phyloP scores from a whole-genome alignment of 1,284 basidiomycete genomes.

The Naganishia liquefaciens region DNA sequence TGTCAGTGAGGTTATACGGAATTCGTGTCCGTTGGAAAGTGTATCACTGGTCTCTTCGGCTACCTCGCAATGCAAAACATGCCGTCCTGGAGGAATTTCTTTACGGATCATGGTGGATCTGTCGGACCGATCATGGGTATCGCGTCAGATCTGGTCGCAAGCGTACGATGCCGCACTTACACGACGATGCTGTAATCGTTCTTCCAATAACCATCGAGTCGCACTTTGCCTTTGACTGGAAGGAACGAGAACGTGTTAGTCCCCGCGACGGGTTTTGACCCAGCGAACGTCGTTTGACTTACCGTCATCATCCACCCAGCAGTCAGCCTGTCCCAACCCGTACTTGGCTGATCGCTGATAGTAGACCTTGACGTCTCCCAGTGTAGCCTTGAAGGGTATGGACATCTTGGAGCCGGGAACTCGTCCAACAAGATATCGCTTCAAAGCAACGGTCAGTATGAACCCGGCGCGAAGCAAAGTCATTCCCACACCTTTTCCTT shows the following conservation, averaged over 20 bases:
- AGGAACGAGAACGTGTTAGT: no score
- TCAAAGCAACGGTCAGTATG: not conserved
- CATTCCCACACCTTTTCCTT: conserved; percentile 38
- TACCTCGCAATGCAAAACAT: conserved; percentile 45
- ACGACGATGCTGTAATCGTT: conserved; percentile 27
- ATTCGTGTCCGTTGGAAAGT: conserved; percentile 44
- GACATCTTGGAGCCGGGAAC: conserved; percentile 43
- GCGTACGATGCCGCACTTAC: not conserved
- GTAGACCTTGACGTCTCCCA: conserved; percentile 44
- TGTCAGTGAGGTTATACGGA: conserved; percentile 35
- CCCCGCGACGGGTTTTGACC: no score
- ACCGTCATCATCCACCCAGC: conserved; percentile 47
- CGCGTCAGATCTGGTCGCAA: not conserved
- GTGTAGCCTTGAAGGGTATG: conserved; percentile 40
- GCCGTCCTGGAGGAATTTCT: conserved; percentile 40
- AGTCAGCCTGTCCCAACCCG: conserved; percentile 42
- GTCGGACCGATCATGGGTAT: not conserved
- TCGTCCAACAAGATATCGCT: conserved; percentile 46
- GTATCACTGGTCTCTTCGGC: conserved; percentile 41
- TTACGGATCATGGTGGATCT: conserved; percentile 41
- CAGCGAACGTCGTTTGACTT: not conserved
- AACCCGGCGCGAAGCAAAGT: not conserved
- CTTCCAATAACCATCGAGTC: conserved; percentile 42
- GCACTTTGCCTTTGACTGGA: conserved; percentile 28
- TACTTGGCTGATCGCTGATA: conserved; percentile 45